phyloP scores from a whole-genome alignment of 1,284 basidiomycete species.

The Ustilago crameri region DNA sequence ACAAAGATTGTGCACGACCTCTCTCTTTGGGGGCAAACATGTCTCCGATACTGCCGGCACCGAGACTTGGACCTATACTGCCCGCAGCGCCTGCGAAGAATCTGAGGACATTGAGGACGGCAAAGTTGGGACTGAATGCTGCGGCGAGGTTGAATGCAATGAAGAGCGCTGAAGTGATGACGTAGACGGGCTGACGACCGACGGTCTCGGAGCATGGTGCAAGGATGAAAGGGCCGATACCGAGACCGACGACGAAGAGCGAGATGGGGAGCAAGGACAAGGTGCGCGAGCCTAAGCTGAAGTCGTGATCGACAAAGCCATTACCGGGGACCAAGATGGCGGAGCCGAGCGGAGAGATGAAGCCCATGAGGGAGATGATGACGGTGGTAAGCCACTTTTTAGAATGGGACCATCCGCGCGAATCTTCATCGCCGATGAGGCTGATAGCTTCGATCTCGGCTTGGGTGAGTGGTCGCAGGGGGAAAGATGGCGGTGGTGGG shows the following conservation, averaged over 20 bases:
- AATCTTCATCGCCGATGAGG: conserved; percentile 40
- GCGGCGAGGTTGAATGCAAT: conserved; percentile 67
- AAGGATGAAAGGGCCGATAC: conserved; percentile 70
- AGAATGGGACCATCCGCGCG: conserved; percentile 26
- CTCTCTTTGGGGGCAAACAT: conserved; percentile 59
- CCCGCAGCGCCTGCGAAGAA: conserved; percentile 59
- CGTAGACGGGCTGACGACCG: conserved; percentile 70
- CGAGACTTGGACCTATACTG: conserved; percentile 56
- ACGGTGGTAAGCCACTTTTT: conserved; percentile 55
- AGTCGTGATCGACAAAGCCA: conserved; percentile 36
- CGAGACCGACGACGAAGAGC: conserved; percentile 56
- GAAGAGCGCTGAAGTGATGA: conserved; percentile 58
- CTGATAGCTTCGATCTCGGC: conserved; percentile 28
- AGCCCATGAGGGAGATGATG: conserved; percentile 63
- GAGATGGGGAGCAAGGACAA: conserved; percentile 54
- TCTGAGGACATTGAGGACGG: conserved; percentile 51
- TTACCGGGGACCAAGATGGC: conserved; percentile 57
- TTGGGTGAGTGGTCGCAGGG: conserved; percentile 21
- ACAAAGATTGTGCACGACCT: conserved; percentile 51
- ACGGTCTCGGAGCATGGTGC: conserved; percentile 70
- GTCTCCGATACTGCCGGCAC: conserved; percentile 60
- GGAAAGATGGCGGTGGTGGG: conserved; percentile 5
- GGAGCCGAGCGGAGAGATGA: conserved; percentile 62
- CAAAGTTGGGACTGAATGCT: conserved; percentile 64
- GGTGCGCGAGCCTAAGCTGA: conserved; percentile 39